These are phyloP conservation scores for Chlamydomonas sp. DNA, from an alignment of 139 green algal genomes.

Conservation along the genomic window DNA sequence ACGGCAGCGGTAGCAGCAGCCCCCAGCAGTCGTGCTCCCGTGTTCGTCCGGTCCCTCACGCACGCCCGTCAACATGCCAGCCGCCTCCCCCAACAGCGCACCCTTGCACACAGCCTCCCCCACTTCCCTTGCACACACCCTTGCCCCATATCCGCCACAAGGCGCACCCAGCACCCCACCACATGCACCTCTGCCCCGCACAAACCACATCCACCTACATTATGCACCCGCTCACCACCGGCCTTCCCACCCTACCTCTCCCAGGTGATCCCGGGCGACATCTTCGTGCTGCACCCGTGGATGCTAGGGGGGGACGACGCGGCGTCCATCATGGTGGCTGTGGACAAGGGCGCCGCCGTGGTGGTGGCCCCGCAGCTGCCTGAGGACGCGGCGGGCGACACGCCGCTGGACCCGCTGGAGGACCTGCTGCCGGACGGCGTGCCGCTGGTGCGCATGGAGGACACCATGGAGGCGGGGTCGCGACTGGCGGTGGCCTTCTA, in stretches of 20 bases:
- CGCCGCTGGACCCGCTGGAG: slow-evolving; percentile 1
- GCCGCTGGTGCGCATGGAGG: slow-evolving; percentile 58
- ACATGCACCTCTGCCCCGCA: neutral
- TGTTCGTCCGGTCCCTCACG: too few relatives aligned
- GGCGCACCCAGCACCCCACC: neutral
- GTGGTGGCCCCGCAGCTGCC: slow-evolving; percentile 24
- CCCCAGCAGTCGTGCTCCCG: too few relatives aligned
- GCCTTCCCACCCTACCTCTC: neutral
- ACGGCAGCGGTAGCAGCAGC: neutral
- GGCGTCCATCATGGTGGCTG: slow-evolving; percentile 1
- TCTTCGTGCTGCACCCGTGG: slow-evolving; percentile 21
- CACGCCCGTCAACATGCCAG: too few relatives aligned
- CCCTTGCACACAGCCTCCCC: too few relatives aligned
- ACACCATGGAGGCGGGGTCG: slow-evolving; percentile 45
- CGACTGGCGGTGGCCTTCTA: slow-evolving; percentile 77
- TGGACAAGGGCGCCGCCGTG: slow-evolving; percentile 43
- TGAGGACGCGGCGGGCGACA: slow-evolving; percentile 19
- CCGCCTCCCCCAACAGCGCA: too few relatives aligned
- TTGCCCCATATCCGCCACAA: too few relatives aligned
- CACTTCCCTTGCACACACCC: too few relatives aligned
- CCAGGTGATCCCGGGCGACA: slow-evolving; percentile 10
- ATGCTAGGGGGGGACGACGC: neutral
- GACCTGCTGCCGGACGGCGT: slow-evolving; percentile 46
- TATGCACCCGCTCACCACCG: neutral
- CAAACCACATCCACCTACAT: neutral